A percentile compares a stretch with the other conserved stretches of the same genome.
Conservation (phyloP, 1,284 basidiomycete genomes). For the Gymnopus androsaceus region DNA sequence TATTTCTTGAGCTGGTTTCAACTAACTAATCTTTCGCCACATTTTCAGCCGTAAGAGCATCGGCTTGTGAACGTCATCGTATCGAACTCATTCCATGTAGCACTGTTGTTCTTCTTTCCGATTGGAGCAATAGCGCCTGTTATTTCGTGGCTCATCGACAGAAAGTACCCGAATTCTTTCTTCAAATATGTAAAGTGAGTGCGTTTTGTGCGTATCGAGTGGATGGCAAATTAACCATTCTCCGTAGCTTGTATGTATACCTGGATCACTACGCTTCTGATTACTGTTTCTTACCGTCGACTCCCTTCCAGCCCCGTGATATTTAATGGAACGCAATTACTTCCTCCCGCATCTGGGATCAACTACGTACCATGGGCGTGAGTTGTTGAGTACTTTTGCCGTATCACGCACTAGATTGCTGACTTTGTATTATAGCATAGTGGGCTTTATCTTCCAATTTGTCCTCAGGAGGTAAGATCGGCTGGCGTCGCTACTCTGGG, state of each 20-base stretch:
- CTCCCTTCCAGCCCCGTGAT: slow-evolving; percentile 31
- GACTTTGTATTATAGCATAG: slow-evolving; percentile 20
- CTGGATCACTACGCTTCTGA: background rate
- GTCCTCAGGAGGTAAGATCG: slow-evolving; percentile 49
- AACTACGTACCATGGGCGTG: slow-evolving; percentile 45
- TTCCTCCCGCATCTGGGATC: slow-evolving; percentile 43
- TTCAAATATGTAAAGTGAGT: slow-evolving; percentile 51
- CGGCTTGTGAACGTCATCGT: too few species aligned
- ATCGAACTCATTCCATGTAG: too few species aligned
- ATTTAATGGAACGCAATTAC: slow-evolving; percentile 35
- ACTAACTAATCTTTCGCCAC: background rate
- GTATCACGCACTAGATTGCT: background rate
- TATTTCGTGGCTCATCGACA: slow-evolving; percentile 42
- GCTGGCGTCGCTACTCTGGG: background rate
- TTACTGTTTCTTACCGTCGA: background rate
- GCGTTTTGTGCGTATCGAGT: slow-evolving; percentile 26
- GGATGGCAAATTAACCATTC: slow-evolving; percentile 30
- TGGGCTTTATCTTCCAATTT: slow-evolving; percentile 65
- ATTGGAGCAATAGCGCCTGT: slow-evolving; percentile 46
- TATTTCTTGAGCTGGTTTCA: background rate
- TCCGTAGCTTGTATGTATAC: slow-evolving; percentile 21
- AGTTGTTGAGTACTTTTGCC: slow-evolving; percentile 2
- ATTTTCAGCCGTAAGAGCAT: background rate
- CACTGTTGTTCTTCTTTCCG: slow-evolving; percentile 49
- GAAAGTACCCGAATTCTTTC: slow-evolving; percentile 44